Conservation (phyloP, 2,329 filamentous ascomycete genomes). For the Alternaria arborescens region DNA sequence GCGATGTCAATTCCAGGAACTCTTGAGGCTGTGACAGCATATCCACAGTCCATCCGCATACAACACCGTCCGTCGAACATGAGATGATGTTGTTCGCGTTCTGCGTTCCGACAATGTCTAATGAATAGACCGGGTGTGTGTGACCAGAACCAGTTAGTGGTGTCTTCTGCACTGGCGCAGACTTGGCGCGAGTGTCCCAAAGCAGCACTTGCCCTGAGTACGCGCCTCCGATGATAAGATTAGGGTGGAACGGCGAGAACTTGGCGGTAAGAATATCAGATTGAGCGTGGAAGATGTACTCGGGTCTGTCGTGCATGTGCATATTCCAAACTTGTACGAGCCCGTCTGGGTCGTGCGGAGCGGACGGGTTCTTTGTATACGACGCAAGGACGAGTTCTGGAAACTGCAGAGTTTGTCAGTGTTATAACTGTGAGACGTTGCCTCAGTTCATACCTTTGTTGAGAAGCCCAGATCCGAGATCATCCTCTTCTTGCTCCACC, state of each 20-base stretch:
- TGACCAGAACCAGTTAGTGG: conserved; percentile 94
- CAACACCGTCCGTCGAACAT: conserved; percentile 93
- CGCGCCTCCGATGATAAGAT: conserved; percentile 92
- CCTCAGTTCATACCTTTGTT: conserved; percentile 69
- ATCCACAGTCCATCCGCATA: conserved; percentile 97
- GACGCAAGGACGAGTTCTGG: conserved; percentile 91
- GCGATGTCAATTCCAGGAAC: conserved; percentile 85
- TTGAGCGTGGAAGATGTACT: conserved; percentile 96
- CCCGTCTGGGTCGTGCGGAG: conserved; percentile 91
- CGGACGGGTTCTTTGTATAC: conserved; percentile 96
- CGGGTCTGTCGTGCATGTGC: conserved; percentile 90
- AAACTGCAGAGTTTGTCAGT: conserved; percentile 62
- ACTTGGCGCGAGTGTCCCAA: conserved; percentile 93
- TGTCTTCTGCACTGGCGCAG: conserved; percentile 88
- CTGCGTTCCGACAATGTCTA: conserved; percentile 95
- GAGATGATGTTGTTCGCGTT: conserved; percentile 99
- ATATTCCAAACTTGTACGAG: conserved; percentile 97
- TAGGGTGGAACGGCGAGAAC: conserved; percentile 98
- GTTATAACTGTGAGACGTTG: not conserved
- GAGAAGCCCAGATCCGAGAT: conserved; percentile 96
- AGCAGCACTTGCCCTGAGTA: conserved; percentile 96
- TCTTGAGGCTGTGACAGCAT: conserved; percentile 98
- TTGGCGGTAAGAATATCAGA: conserved; percentile 95
- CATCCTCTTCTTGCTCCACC: conserved; percentile 98
- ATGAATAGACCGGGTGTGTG: conserved; percentile 93